Conservation (phyloP, 31 red algal genomes). For the Asparagopsis taxiformis region DNA sequence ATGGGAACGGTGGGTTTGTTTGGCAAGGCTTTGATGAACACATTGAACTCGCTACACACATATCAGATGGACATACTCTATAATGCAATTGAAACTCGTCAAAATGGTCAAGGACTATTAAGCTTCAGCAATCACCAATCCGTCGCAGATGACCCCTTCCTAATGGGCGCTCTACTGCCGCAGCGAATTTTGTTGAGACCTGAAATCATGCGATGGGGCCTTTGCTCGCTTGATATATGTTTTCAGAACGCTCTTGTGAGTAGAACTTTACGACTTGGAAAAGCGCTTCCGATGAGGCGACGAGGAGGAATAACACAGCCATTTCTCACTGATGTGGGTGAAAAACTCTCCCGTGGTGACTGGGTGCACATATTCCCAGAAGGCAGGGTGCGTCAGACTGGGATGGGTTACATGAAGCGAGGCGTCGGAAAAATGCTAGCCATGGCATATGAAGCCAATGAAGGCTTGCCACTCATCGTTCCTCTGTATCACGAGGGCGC, state of each 20-base stretch:
- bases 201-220: conserved; percentile 78
- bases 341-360: conserved; percentile 74
- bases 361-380: conserved; percentile 98
- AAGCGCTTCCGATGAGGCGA: conserved; percentile 83
- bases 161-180: conserved; percentile 77
- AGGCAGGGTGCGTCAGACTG: conserved; percentile 75
- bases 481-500: conserved; percentile 97
- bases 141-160: conserved; percentile 89
- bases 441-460: conserved; percentile 55
- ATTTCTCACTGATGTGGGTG: conserved; percentile 61
- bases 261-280: conserved; percentile 78
- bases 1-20: conserved; percentile 50
- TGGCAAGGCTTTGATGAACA: conserved; percentile 70
- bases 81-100: conserved; percentile 56
- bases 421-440: conserved; percentile 92
- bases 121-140: conserved; percentile 93
- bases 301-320: conserved; percentile 73
- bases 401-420: conserved; percentile 80
- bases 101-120: conserved; percentile 51
- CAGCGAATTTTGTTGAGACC: conserved; percentile 68
- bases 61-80: conserved; percentile 68
- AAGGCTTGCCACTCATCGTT: conserved; percentile 60
- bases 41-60: conserved; percentile 53
- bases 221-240: conserved; percentile 95
- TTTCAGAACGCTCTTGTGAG: conserved; percentile 63